A percentile compares a stretch with the other conserved stretches of the same genome.
Conservation (phyloP, 2,329 filamentous ascomycete genomes). For the Penicillium oxalicum region DNA sequence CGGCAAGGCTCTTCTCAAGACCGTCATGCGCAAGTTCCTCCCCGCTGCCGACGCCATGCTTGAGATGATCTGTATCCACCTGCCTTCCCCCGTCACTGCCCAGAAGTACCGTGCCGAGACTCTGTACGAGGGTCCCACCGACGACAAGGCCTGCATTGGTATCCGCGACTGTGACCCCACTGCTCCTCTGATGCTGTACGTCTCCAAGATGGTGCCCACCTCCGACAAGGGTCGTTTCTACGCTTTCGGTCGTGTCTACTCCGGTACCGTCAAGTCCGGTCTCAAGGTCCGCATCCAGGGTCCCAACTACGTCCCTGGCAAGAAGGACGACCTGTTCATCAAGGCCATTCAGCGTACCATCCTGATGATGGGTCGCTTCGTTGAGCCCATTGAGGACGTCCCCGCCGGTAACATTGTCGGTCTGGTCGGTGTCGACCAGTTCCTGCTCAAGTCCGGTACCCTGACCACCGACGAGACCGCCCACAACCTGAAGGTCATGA, state of each 20-base stretch:
- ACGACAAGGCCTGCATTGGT: constrained; percentile 88
- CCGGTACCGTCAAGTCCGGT: constrained; percentile 95
- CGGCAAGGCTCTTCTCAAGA: constrained; percentile 97
- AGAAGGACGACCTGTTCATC: constrained; percentile 98
- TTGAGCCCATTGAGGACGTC: constrained; percentile 98
- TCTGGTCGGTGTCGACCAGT: constrained; percentile 99
- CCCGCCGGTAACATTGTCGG: constrained; percentile 99
- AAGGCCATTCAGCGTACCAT: constrained; percentile 99
- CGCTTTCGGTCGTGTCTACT: constrained; percentile 99
- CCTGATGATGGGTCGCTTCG: constrained; percentile 99
- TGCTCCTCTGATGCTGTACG: constrained; percentile 98
- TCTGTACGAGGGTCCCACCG: constrained; percentile 92
- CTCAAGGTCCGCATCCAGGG: constrained; percentile 99
- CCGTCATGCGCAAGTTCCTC: constrained; percentile 97
- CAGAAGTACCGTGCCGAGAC: constrained; percentile 98
- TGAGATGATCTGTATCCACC: constrained; percentile 99
- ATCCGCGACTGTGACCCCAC: constrained; percentile 98
- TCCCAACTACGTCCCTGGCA: constrained; percentile 95
- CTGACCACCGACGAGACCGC: constrained; percentile 94
- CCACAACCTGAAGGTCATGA: constrained; percentile 99
- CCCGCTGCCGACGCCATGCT: constrained; percentile 95
- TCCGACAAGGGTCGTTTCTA: constrained; percentile 99
- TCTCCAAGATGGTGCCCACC: constrained; percentile 99
- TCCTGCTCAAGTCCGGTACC: constrained; percentile 99
- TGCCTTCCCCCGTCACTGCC: constrained; percentile 90